Base-by-base conservation (phyloP, 441 rosid genomes). In the Brassica balearica region DNA sequence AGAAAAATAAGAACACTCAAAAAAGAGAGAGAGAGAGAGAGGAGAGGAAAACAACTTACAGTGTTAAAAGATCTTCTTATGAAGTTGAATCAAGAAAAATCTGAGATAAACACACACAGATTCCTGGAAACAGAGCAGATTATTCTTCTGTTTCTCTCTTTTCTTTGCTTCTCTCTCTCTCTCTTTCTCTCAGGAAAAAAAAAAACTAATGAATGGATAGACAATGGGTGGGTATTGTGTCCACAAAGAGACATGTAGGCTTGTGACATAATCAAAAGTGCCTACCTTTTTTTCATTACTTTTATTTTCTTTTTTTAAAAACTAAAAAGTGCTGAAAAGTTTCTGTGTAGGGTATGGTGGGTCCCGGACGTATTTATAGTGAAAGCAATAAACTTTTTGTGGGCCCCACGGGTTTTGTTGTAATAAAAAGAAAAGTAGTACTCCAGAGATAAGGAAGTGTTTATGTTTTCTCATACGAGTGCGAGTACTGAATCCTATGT, bases 261-360 rank as follows among this genome's bases (percentile, higher is more conserved):
- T 78, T 71, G 70, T 81, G 90, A 87, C 90, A 82, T 76, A 82
- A 65, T 66, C 75, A 80, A 88, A 92, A 92, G 91, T 84, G 94
- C 87, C 86, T 67, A 75, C 27, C 43, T 69, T 41, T 19, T 17
- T 15, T 20, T 71, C 6, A 34, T 59, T 63, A 6, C 5, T 15
- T 53, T 53, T 55, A 15, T 55, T 55, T 51, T n/a, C 2, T 32
- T 64, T 29, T 8, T 41, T n/a, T n/a, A 1, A 25, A 17, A 17
- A 17, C 19, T 17, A 25, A 80, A 80, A 41, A 80, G 80, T 71
- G 70, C 74, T 51, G 41, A 80, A 62, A 80, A 75, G 66, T 32
- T 69, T 46, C 4, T 6, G 2, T 25, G 71, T 71, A 34, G 80
- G 80, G 77, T 6, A 46, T 0, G 9, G 73, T 80, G 83, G 83